Evolutionary conservation across 352 stramenopile genomes (phyloP), one percentile per base, ranked within the genome.

Genomic region (Pythium aphanidermatum): DNA sequence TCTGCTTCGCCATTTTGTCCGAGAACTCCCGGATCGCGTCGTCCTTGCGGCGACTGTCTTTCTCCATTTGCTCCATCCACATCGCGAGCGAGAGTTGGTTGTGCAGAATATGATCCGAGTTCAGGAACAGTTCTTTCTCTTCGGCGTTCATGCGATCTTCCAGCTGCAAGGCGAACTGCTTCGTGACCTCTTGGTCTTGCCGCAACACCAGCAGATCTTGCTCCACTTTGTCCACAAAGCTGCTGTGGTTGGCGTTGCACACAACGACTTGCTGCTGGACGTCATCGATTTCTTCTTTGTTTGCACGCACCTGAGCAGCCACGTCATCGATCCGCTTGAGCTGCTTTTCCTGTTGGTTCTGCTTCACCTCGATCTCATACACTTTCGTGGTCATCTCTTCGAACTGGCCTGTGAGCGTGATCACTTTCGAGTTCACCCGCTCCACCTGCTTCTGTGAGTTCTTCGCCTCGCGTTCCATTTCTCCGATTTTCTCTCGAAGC

Each of bases 81-180:
- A 84, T 85, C 1, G 74, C 71, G 13, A 92, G 61, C 38, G 80
- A 77, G 25, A 89, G 45, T 24, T 92, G 70, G 32, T 83, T 65
- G 64, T 90, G 77, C 16, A 92, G 36, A 24, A 92, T 87, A 33
- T 87, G 73, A 48, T 92, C 75, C 50, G 80, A 83, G 44, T 82
- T 73, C 14, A 92, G 40, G 49, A 89, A 86, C 8, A 90, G 38
- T 38, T 89, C 80, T 49, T 90, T 85, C 46, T 89, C 75, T 40
- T 90, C 80, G 17, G 81, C 69, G 35, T 92, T 86, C 35, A 90
- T 78, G 45, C 80, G 79, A 29, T 88, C 74, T 32, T 92, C 75
- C n/a, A 92, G 71, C 58, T 86, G 71, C 58, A 89, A 70, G n/a
- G 75, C 71, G 30, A 89, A 87, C 47, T 88, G 70, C 40, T 89